Percentiles rank a stretch among this genome's conserved stretches.
Conservation (phyloP, 2,329 filamentous ascomycete species). For the Colletotrichum caudatum region DNA sequence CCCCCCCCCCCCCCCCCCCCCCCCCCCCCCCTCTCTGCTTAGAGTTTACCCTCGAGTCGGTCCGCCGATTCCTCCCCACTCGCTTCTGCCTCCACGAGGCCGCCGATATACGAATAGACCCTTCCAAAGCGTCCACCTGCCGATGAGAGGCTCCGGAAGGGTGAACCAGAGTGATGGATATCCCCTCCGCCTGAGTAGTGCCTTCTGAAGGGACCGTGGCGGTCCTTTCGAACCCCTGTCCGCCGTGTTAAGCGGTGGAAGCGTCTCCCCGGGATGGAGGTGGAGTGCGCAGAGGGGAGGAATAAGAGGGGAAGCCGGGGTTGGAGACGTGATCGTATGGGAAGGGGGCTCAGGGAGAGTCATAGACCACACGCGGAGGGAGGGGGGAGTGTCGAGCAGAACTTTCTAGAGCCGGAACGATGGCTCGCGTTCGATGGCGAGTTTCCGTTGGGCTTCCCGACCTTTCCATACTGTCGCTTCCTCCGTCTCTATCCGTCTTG, state of each 20-base stretch:
- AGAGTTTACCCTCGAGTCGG: neutral
- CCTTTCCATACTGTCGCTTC: neutral
- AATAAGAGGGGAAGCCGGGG: neutral
- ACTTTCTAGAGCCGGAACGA: neutral
- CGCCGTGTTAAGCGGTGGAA: neutral
- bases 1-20: too few species aligned
- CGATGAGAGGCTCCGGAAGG: neutral
- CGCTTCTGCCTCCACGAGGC: too few species aligned
- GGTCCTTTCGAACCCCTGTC: neutral
- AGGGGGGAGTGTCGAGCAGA: neutral
- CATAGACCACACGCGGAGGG: neutral
- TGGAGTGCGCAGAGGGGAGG: neutral
- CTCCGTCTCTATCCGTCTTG: neutral
- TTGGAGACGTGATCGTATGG: neutral
- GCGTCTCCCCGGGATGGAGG: slow-evolving; percentile 2
- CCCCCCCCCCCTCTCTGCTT: neutral
- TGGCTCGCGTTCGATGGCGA: neutral
- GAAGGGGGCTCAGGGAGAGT: neutral
- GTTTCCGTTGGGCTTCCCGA: neutral
- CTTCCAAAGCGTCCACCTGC: neutral
- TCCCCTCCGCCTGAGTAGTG: neutral
- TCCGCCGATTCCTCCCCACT: neutral
- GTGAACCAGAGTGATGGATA: neutral
- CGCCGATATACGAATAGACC: neutral
- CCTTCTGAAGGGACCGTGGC: neutral